phyloP scores from a whole-genome alignment of 768 basidiomycete species.

The Suillus alpinus region DNA sequence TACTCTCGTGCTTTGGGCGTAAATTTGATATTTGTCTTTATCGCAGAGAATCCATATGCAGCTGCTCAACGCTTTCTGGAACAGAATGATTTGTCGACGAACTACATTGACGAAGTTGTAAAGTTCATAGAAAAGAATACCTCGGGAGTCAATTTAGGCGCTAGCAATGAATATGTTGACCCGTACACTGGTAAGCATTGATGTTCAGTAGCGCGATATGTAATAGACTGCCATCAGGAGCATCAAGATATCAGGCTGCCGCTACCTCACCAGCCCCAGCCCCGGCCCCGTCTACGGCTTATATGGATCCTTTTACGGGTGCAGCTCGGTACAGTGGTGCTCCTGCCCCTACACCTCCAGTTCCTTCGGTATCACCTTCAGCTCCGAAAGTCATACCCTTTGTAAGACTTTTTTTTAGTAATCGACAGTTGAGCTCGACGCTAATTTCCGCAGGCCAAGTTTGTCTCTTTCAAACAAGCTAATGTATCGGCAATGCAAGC shows the following conservation, averaged over 20 bases:
- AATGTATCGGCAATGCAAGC: constrained; percentile 75
- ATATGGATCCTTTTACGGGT: constrained; percentile 73
- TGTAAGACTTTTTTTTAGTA: constrained; percentile 32
- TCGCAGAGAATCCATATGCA: constrained; percentile 81
- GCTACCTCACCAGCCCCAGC: constrained; percentile 28
- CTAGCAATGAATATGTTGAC: constrained; percentile 66
- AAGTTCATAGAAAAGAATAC: constrained; percentile 94
- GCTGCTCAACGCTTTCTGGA: constrained; percentile 90
- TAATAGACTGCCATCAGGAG: constrained; percentile 37
- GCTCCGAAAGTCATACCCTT: constrained; percentile 48
- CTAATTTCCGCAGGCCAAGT: constrained; percentile 44
- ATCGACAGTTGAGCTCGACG: background rate
- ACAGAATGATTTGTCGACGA: constrained; percentile 75
- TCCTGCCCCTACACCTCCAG: constrained; percentile 33
- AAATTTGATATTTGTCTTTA: constrained; percentile 2
- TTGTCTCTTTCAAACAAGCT: constrained; percentile 82
- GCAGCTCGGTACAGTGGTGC: constrained; percentile 57
- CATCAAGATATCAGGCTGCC: constrained; percentile 57
- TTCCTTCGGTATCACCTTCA: constrained; percentile 27
- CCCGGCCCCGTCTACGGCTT: constrained; percentile 35
- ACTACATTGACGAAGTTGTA: constrained; percentile 87
- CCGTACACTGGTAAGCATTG: constrained; percentile 76
- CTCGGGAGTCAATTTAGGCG: constrained; percentile 67
- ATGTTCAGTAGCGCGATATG: background rate
- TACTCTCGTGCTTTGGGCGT: background rate